Evolutionary conservation across 2,329 filamentous ascomycete species (phyloP).

Genomic region (Penicillium sp.): DNA sequence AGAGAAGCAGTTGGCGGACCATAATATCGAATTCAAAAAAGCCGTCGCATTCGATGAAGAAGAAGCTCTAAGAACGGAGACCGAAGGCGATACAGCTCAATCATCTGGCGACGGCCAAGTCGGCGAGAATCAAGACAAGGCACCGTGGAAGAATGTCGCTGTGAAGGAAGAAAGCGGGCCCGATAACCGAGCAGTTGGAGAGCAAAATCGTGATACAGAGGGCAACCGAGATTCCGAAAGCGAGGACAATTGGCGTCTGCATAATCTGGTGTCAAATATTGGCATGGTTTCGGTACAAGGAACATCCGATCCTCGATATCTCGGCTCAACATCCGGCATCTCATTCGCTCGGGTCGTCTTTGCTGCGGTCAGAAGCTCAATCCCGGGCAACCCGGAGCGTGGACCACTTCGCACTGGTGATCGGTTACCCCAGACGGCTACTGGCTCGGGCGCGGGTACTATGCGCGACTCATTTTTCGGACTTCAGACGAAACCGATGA

Average conservation of each 20-base stretch:
- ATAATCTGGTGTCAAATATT: conserved; percentile 67
- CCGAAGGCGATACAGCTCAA: conserved; percentile 25
- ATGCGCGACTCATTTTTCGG: conserved; percentile 97
- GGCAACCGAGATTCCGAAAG: conserved; percentile 37
- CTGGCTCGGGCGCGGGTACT: conserved; percentile 63
- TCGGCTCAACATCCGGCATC: conserved; percentile 84
- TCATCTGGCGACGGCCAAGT: conserved; percentile 18
- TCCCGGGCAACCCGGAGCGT: conserved; percentile 61
- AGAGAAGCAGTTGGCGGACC: conserved; percentile 68
- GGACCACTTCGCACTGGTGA: conserved; percentile 61
- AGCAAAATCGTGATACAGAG: conserved; percentile 23
- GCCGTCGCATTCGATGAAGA: conserved; percentile 65
- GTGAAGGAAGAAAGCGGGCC: conserved; percentile 26
- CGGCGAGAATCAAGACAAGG: conserved; percentile 16
- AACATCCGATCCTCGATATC: conserved; percentile 73
- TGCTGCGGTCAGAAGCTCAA: conserved; percentile 81
- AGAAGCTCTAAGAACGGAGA: conserved; percentile 31
- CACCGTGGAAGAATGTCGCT: conserved; percentile 10
- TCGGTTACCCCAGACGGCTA: conserved; percentile 49
- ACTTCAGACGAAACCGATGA: conserved; percentile 85
- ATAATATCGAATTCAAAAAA: conserved; percentile 69
- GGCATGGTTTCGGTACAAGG: conserved; percentile 76
- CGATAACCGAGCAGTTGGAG: conserved; percentile 18
- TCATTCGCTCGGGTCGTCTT: conserved; percentile 94
- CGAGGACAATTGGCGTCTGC: conserved; percentile 60